phyloP scores from a whole-genome alignment of 2,329 filamentous ascomycete genomes.

The Hypocreales sp. region DNA sequence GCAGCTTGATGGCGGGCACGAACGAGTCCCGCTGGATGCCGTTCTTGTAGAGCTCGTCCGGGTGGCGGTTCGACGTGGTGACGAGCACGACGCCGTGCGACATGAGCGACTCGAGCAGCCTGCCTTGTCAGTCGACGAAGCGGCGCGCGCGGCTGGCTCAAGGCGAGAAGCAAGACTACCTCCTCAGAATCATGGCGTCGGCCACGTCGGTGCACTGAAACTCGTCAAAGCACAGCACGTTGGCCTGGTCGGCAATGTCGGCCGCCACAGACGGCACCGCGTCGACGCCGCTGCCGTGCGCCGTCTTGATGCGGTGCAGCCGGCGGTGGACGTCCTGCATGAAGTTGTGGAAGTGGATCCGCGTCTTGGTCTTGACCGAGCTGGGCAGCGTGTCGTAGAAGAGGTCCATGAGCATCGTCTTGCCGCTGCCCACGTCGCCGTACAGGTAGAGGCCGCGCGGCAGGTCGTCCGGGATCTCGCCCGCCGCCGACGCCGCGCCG shows the following conservation, averaged over 20 bases:
- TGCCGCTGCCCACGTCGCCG: slow-evolving; percentile 91
- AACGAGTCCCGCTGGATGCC: slow-evolving; percentile 94
- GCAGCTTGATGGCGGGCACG: slow-evolving; percentile 82
- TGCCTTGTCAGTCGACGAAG: too few relatives aligned
- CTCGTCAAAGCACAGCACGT: slow-evolving; percentile 93
- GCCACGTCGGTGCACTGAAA: slow-evolving; percentile 98
- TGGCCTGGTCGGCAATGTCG: slow-evolving; percentile 74
- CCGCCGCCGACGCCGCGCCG: slow-evolving; percentile 21
- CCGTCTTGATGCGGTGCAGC: slow-evolving; percentile 78
- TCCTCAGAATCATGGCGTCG: slow-evolving; percentile 91
- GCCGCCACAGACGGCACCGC: slow-evolving; percentile 84
- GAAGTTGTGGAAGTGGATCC: slow-evolving; percentile 98
- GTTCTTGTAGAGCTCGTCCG: slow-evolving; percentile 93
- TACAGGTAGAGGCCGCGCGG: slow-evolving; percentile 89
- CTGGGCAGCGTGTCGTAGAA: slow-evolving; percentile 85
- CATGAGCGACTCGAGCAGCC: slow-evolving; percentile 81
- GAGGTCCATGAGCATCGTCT: slow-evolving; percentile 99
- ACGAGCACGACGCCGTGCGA: slow-evolving; percentile 92
- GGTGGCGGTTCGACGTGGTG: slow-evolving; percentile 93
- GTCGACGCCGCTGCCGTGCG: slow-evolving; percentile 79
- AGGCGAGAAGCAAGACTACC: slow-evolving; percentile 23
- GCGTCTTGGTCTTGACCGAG: slow-evolving; percentile 66
- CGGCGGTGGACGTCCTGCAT: slow-evolving; percentile 96
- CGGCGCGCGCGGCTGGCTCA: too few relatives aligned
- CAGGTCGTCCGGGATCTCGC: slow-evolving; percentile 51